Percentiles rank a stretch among this genome's conserved stretches.
phyloP scores from a whole-genome alignment of 805 yeast genomes.

The Pichia phayaonensis region DNA sequence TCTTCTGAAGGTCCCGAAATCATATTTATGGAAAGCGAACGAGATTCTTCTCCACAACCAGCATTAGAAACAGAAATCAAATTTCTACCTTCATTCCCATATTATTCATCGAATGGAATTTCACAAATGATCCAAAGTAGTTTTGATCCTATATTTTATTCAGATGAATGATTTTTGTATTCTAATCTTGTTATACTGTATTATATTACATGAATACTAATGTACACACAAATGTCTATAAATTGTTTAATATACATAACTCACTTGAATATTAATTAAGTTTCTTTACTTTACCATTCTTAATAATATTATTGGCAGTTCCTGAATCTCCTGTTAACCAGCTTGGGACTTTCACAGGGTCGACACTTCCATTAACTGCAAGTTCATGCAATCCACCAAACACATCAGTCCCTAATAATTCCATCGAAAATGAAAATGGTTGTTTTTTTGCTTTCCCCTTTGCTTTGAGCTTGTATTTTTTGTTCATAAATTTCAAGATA shows the following conservation, averaged over 20 bases:
- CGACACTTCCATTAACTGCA: slow-evolving; percentile 39
- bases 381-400: slow-evolving; percentile 75
- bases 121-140: neutral
- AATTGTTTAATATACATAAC: neutral
- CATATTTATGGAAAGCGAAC: neutral
- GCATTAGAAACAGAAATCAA: neutral
- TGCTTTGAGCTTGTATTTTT: neutral
- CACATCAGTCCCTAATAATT: slow-evolving; percentile 59
- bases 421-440: slow-evolving; percentile 20
- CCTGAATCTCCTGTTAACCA: slow-evolving; percentile 80
- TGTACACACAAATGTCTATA: neutral
- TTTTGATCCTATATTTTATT: slow-evolving; percentile 5
- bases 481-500: neutral
- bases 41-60: neutral
- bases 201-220: neutral
- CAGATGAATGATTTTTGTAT: neutral
- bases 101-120: neutral
- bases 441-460: slow-evolving; percentile 18
- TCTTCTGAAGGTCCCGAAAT: neutral
- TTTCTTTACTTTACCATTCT: slow-evolving; percentile 29
- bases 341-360: slow-evolving; percentile 54
- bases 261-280: neutral
- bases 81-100: neutral
- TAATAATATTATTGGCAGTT: slow-evolving; percentile 37
- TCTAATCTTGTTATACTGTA: neutral